Evolutionary conservation across 345 rosid genomes (phyloP).

Genomic region (Eucalyptus sp.): DNA sequence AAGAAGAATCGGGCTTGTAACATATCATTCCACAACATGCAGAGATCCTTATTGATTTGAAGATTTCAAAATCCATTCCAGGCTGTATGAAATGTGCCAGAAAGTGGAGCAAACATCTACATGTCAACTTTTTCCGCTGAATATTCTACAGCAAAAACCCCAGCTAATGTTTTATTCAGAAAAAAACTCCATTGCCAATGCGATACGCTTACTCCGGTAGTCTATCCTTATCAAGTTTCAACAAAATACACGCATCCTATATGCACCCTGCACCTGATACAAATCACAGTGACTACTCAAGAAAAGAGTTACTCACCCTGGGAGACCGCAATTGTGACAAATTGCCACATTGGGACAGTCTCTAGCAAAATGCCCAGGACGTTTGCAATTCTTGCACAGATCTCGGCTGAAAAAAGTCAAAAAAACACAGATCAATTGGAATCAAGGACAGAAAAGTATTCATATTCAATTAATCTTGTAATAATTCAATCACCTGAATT

Average conservation of each 20-base stretch:
- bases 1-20: neutral
- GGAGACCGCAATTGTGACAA: slow-evolving; percentile 96
- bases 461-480: neutral
- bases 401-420: slow-evolving; percentile 42
- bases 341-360: slow-evolving; percentile 95
- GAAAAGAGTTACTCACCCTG: slow-evolving; percentile 46
- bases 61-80: neutral
- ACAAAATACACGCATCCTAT: neutral
- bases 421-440: neutral
- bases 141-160: neutral
- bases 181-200: neutral
- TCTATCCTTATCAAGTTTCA: neutral
- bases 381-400: slow-evolving; percentile 96
- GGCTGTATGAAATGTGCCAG: neutral
- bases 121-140: neutral
- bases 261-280: neutral
- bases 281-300: neutral
- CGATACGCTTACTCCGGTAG: neutral
- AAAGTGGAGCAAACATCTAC: neutral
- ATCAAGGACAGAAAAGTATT: neutral
- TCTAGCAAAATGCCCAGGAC: slow-evolving; percentile 96
- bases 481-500: neutral
- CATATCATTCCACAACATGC: neutral
- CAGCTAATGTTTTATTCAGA: neutral
- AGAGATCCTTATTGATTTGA: neutral